Base-by-base conservation (phyloP, 2,329 filamentous ascomycete genomes). In the Paramyrothecium roridum region DNA sequence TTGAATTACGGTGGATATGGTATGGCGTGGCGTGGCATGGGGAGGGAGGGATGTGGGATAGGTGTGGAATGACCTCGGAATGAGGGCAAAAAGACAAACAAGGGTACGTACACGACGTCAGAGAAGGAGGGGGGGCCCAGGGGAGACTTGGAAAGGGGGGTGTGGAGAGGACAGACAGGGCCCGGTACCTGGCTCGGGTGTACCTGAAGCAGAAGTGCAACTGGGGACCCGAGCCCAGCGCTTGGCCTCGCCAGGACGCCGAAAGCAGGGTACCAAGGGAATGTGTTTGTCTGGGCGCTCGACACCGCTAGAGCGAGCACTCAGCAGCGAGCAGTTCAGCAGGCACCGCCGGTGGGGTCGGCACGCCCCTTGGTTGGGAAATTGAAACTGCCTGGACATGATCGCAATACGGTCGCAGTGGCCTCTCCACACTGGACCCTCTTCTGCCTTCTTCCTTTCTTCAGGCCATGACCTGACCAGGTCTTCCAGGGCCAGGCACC, bases 91-190 rank as follows among this genome's bases (percentile, higher is more conserved):
- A 43, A 19, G 37, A 43, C 13, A 16, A 21, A 43, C 13, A 16
- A 21, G 46, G 46, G 46, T 23, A 48, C 26, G 49, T 51, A 51
- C 30, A 51, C 49, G 49, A 51, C 49, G 49, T 51, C 49, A 51
- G 49, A 51, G 23, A n/a, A 40, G n/a, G 17, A 22, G 23, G 16
- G 13, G 48, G 30, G 30, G 12, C 17, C 6, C 13, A 3, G 16
- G 37, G 37, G 13, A 43, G 37, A 13, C 13, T 16, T 16, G 37
- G 37, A 43, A 19, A 19, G 37, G n/a, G 37, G 37, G 7, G 13
- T 19, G 13, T 17, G 37, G 13, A 43, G 13, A 43, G 37, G 37
- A 16, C 37, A 13, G 37, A 43, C 37, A 43, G 37, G 37, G 37
- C 37, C 37, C 37, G 37, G 37, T 43, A 51, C 49, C 49, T 51